Conservation (phyloP, 208 protist species). For the Leishmania martiniquensis region DNA sequence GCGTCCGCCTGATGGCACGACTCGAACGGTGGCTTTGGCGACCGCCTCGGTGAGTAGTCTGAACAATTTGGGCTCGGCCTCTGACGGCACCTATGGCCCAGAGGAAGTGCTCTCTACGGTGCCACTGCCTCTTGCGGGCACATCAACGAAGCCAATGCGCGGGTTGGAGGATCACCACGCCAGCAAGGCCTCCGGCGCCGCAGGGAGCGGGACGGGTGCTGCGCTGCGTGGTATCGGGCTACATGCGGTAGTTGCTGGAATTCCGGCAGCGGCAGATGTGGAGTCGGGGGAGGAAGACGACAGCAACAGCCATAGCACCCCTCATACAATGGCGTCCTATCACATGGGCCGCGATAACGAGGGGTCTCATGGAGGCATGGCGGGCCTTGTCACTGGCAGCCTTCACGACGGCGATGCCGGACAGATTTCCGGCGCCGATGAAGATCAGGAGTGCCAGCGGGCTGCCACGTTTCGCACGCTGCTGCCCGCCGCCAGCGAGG, state of each 20-base stretch:
- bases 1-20: not conserved
- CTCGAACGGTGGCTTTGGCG: not conserved
- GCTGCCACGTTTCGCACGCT: not conserved
- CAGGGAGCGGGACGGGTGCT: not conserved
- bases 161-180: not conserved
- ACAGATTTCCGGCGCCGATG: slow-evolving; percentile 6
- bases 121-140: not conserved
- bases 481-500: not conserved
- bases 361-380: not conserved
- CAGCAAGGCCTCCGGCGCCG: not conserved
- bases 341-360: slow-evolving; percentile 5
- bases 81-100: not conserved
- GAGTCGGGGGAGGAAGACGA: not conserved
- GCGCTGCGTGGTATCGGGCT: not conserved
- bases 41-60: not conserved
- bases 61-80: not conserved
- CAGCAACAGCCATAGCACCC: slow-evolving; percentile 4
- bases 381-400: not conserved
- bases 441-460: slow-evolving; percentile 1
- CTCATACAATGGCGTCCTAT: slow-evolving; percentile 17
- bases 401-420: not conserved
- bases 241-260: not conserved
- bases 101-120: not conserved
- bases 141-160: not conserved
- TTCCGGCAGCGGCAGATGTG: not conserved